These are phyloP conservation scores for Solidago caesia DNA, from an alignment of 129 eudicot genomes.

Conservation along the genomic window DNA sequence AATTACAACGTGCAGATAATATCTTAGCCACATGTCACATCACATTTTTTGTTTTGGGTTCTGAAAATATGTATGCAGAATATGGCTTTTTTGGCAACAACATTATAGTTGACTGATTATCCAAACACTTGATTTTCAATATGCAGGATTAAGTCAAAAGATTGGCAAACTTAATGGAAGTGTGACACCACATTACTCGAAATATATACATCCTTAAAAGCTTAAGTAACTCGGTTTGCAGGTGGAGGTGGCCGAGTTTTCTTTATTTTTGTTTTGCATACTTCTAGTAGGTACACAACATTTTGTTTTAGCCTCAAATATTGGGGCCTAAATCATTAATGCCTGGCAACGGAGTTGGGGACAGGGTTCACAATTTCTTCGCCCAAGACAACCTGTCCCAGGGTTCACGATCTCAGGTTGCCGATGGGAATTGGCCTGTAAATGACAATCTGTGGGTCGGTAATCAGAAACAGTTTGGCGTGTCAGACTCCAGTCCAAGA, in stretches of 20 bases:
- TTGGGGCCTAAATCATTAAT: slow-evolving; percentile 53
- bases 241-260: slow-evolving; percentile 11
- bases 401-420: slow-evolving; percentile 50
- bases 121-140: slow-evolving; percentile 16
- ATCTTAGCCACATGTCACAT: not conserved
- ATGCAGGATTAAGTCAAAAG: slow-evolving; percentile 23
- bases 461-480: slow-evolving; percentile 55
- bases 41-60: slow-evolving; percentile 1
- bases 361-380: slow-evolving; percentile 95
- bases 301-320: slow-evolving; percentile 26
- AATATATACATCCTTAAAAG: slow-evolving; percentile 5
- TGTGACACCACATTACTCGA: slow-evolving; percentile 23
- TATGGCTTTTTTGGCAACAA: not conserved
- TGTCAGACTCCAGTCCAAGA: slow-evolving; percentile 45
- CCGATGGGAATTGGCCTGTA: slow-evolving; percentile 66
- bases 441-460: slow-evolving; percentile 67
- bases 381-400: slow-evolving; percentile 70
- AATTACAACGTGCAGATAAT: not conserved
- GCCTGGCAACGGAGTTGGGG: slow-evolving; percentile 98
- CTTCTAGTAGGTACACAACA: slow-evolving; percentile 20
- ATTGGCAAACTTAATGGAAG: slow-evolving; percentile 23
- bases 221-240: slow-evolving; percentile 18
- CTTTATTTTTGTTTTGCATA: slow-evolving; percentile 1
- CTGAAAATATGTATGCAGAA: slow-evolving; percentile 1
- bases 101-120: slow-evolving; percentile 7